A percentile compares a stretch with the other conserved stretches of the same genome.
Conservation (phyloP, 495 filamentous ascomycete genomes). For the Hamigera avellanea region DNA sequence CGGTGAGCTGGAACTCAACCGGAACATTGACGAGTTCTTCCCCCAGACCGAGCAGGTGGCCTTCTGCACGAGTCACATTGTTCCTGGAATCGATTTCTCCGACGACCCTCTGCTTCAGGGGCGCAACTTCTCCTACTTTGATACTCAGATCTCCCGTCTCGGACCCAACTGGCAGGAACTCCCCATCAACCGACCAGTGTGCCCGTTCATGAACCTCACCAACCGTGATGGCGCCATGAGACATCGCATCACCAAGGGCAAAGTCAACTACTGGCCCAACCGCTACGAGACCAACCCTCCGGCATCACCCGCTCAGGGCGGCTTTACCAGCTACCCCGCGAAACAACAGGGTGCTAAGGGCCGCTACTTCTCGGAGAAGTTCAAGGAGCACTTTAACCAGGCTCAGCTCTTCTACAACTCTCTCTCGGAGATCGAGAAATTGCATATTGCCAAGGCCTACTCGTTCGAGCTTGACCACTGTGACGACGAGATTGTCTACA, state of each 20-base stretch:
- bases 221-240: constrained; percentile 53
- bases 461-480: constrained; percentile 67
- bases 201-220: constrained; percentile 61
- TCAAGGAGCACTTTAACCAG: constrained; percentile 50
- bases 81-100: constrained; percentile 66
- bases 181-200: constrained; percentile 56
- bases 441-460: constrained; percentile 47
- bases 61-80: constrained; percentile 63
- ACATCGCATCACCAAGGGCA: constrained; percentile 51
- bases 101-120: constrained; percentile 65
- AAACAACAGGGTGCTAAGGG: constrained; percentile 59
- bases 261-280: constrained; percentile 87
- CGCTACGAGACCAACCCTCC: constrained; percentile 55
- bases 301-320: constrained; percentile 45
- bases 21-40: constrained; percentile 64
- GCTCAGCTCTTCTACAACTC: constrained; percentile 54
- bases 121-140: constrained; percentile 63
- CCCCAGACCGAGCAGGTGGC: constrained; percentile 56
- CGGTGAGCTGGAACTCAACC: constrained; percentile 60
- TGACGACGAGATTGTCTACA: constrained; percentile 60
- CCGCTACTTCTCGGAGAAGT: constrained; percentile 53
- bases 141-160: constrained; percentile 61
- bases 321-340: constrained; percentile 56
- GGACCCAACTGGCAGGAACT: constrained; percentile 69
- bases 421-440: constrained; percentile 46